These are phyloP conservation scores for Corylus avellana DNA, from an alignment of 306 rosid species.

Conservation along the genomic window DNA sequence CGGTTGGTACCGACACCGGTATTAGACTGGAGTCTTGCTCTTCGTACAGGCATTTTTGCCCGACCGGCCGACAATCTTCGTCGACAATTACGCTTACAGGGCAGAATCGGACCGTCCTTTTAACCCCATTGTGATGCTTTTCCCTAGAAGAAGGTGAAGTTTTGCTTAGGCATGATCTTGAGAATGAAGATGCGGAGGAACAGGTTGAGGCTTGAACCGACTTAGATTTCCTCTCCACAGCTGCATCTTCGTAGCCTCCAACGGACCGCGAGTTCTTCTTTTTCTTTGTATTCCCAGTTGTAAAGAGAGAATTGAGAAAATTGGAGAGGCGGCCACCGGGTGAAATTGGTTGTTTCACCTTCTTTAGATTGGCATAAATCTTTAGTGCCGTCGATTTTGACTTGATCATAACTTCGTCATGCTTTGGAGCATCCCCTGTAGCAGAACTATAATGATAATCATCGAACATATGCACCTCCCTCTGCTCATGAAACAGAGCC, in stretches of 20 bases:
- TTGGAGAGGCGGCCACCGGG: conserved; percentile 73
- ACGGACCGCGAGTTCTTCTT: conserved; percentile 19
- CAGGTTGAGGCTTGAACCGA: conserved; percentile 54
- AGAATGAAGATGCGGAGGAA: conserved; percentile 75
- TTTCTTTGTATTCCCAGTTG: conserved; percentile 39
- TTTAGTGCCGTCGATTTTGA: conserved; percentile 76
- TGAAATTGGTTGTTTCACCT: conserved; percentile 88
- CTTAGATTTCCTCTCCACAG: conserved; percentile 34
- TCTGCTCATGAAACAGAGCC: conserved; percentile 24
- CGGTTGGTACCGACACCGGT: conserved; percentile 48
- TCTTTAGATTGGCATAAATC: conserved; percentile 79
- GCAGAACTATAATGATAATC: conserved; percentile 18
- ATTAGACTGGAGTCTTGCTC: conserved; percentile 31
- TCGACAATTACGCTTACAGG: conserved; percentile 77
- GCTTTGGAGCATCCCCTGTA: conserved; percentile 16
- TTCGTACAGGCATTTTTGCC: conserved; percentile 59
- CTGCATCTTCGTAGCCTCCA: conserved; percentile 23
- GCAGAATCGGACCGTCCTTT: conserved; percentile 73
- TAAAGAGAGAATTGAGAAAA: conserved; percentile 70
- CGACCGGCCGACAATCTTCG: conserved; percentile 63
- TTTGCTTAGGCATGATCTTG: conserved; percentile 83
- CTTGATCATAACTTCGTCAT: conserved; percentile 44
- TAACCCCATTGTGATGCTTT: conserved; percentile 44
- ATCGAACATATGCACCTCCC: conserved; percentile 27
- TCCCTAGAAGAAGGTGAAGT: conserved; percentile 58